Percentiles rank a stretch among this genome's conserved stretches.
Conservation (phyloP, 2,329 filamentous ascomycete genomes). For the Dactylellina leptospora region DNA sequence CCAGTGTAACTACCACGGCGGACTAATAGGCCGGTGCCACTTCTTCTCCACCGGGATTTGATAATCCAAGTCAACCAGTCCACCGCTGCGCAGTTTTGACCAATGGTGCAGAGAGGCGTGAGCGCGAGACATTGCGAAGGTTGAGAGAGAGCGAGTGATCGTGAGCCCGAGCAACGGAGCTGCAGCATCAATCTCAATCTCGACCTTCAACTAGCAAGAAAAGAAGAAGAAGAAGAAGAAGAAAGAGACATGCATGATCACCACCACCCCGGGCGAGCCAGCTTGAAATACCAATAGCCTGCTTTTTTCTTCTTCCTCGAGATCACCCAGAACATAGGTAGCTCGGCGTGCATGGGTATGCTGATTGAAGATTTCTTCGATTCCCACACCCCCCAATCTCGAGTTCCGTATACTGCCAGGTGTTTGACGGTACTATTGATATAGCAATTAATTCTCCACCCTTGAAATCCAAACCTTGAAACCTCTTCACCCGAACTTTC, state of each 20-base stretch:
- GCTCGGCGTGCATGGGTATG: background rate
- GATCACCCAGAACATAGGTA: too few relatives aligned
- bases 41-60: background rate
- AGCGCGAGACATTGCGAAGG: background rate
- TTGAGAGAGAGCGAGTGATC: background rate
- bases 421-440: slow-evolving; percentile 8
- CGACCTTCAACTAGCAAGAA: background rate
- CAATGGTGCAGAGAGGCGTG: background rate
- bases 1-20: too few relatives aligned
- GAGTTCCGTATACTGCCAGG: too few relatives aligned
- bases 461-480: background rate
- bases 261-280: background rate
- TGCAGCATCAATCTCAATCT: background rate
- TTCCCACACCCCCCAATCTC: background rate
- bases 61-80: background rate
- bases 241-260: background rate
- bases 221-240: background rate
- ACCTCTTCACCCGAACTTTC: background rate
- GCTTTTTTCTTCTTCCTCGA: too few relatives aligned
- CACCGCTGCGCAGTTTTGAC: background rate
- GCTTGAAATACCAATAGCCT: too few relatives aligned
- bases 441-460: slow-evolving; percentile 17
- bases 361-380: background rate
- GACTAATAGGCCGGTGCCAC: too few relatives aligned
- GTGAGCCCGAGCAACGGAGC: background rate